Conservation (phyloP, 352 stramenopile species). For the Phytophthora cactorum region DNA sequence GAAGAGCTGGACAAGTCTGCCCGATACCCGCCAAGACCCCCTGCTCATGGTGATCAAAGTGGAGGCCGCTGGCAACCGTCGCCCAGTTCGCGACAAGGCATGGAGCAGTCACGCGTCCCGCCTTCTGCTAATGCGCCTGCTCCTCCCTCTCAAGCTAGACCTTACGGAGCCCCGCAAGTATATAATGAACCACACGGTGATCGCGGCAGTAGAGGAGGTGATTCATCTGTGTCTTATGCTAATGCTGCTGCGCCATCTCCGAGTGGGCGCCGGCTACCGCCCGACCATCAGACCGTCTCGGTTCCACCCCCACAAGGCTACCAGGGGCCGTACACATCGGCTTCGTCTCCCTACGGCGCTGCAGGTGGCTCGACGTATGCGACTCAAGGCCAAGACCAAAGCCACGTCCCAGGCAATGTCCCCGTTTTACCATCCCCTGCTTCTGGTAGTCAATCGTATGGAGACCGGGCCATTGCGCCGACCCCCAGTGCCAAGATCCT, state of each 20-base stretch:
- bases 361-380: slow-evolving; percentile 17
- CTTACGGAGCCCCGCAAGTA: slow-evolving; percentile 60
- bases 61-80: slow-evolving; percentile 39
- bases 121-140: slow-evolving; percentile 33
- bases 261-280: slow-evolving; percentile 21
- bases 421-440: slow-evolving; percentile 29
- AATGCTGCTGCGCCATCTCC: slow-evolving; percentile 35
- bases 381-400: slow-evolving; percentile 34
- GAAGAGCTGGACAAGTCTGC: slow-evolving; percentile 59
- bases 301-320: slow-evolving; percentile 25
- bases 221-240: slow-evolving; percentile 62
- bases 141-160: slow-evolving; percentile 56
- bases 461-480: slow-evolving; percentile 5
- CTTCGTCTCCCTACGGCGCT: slow-evolving; percentile 29
- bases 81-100: slow-evolving; percentile 19
- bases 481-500: slow-evolving; percentile 25
- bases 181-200: slow-evolving; percentile 71
- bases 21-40: slow-evolving; percentile 21
- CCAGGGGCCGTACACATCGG: slow-evolving; percentile 16
- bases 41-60: slow-evolving; percentile 26
- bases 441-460: slow-evolving; percentile 32
- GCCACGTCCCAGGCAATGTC: slow-evolving; percentile 21
- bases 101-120: slow-evolving; percentile 27
- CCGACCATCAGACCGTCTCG: slow-evolving; percentile 17
- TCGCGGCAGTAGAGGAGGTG: slow-evolving; percentile 44